phyloP scores from a whole-genome alignment of 2,329 filamentous ascomycete genomes.

The Calonectria fujianensis region DNA sequence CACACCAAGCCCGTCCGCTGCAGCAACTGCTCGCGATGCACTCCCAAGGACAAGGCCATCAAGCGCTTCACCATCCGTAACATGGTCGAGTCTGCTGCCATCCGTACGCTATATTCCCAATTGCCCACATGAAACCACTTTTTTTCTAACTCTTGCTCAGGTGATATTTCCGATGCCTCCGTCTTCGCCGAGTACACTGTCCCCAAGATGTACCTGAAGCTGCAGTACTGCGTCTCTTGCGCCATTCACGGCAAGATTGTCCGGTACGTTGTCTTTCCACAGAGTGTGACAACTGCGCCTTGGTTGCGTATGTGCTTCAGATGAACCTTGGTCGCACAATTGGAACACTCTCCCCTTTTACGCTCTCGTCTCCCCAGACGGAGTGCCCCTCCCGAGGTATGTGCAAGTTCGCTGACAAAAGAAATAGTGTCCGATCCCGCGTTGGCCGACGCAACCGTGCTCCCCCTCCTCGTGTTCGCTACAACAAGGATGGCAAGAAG shows the following conservation, averaged over 20 bases:
- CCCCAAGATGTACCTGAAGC: constrained; percentile 99
- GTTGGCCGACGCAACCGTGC: constrained; percentile 99
- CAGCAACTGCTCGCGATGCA: constrained; percentile 86
- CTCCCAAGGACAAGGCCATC: constrained; percentile 99
- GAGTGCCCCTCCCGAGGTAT: constrained; percentile 49
- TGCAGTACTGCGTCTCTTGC: constrained; percentile 99
- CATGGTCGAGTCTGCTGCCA: constrained; percentile 99
- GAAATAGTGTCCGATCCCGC: constrained; percentile 91
- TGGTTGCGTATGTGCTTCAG: constrained; percentile 70
- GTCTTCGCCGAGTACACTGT: constrained; percentile 99
- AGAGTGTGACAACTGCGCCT: constrained; percentile 76
- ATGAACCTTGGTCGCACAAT: constrained; percentile 77
- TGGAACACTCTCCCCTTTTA: constrained; percentile 58
- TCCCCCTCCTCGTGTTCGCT: constrained; percentile 96
- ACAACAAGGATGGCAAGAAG: constrained; percentile 99
- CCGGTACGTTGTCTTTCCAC: constrained; percentile 85
- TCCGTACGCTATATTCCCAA: constrained; percentile 84
- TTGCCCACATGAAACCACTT: constrained; percentile 19
- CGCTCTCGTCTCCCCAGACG: constrained; percentile 26
- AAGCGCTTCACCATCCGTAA: constrained; percentile 99
- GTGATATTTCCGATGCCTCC: constrained; percentile 99
- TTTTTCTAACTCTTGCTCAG: constrained; percentile 67
- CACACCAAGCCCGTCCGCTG: constrained; percentile 98
- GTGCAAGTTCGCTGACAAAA: constrained; percentile 64
- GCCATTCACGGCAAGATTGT: constrained; percentile 99